Evolutionary conservation across 176 grass and related monocot genomes (phyloP).

Genomic region (Oryza glaberrima): DNA sequence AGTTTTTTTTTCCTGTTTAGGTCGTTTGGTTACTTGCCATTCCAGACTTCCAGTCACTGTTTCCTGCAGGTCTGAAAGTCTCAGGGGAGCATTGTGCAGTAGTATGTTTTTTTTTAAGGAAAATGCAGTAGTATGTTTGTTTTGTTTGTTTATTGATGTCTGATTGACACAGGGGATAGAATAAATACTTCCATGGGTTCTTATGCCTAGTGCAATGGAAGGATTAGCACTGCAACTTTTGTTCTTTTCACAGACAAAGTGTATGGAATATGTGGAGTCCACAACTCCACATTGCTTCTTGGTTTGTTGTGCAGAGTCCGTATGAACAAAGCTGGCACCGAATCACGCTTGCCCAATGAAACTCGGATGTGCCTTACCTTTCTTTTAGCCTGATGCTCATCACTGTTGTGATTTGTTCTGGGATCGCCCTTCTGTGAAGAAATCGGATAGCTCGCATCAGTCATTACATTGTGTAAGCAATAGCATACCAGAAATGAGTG

Average conservation of each 20-base stretch:
- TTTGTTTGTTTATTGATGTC: slow-evolving; percentile 27
- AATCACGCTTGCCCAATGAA: not conserved
- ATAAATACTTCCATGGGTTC: slow-evolving; percentile 20
- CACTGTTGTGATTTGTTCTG: not conserved
- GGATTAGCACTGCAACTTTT: not conserved
- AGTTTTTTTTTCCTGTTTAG: not conserved
- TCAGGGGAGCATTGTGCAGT: not conserved
- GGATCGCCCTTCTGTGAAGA: slow-evolving; percentile 1
- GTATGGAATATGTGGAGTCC: slow-evolving; percentile 13
- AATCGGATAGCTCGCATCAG: not conserved
- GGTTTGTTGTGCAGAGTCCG: not conserved
- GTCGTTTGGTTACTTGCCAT: slow-evolving; percentile 14
- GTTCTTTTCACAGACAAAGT: slow-evolving; percentile 8
- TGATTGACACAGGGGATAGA: slow-evolving; percentile 9
- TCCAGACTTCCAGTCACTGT: not conserved
- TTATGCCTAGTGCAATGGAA: slow-evolving; percentile 13
- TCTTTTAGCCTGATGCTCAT: not conserved
- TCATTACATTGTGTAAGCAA: not conserved
- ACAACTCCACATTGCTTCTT: slow-evolving; percentile 21
- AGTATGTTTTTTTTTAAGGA: too few relatives aligned
- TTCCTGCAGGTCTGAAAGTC: not conserved
- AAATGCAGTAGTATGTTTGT: too few relatives aligned
- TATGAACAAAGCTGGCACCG: slow-evolving; percentile 18
- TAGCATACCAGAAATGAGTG: not conserved
- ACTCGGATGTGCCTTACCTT: slow-evolving; percentile 1